Percentiles rank a stretch among this genome's conserved stretches.
Evolutionary conservation across 495 filamentous ascomycete genomes (phyloP).

Genomic region (Aspergillus kassunensis): DNA sequence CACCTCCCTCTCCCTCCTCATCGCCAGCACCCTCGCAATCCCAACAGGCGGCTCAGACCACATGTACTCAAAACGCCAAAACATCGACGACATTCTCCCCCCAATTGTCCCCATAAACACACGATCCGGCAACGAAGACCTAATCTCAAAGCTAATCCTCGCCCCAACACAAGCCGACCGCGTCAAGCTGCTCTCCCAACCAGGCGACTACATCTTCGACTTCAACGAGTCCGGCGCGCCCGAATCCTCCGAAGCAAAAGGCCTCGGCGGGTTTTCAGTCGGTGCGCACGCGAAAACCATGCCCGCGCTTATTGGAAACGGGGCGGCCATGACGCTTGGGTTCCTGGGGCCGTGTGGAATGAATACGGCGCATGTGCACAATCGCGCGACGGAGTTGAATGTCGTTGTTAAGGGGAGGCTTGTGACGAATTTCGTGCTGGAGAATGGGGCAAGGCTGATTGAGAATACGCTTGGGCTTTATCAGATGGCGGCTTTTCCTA

Average conservation of each 20-base stretch:
- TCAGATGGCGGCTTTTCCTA: slow-evolving; percentile 8
- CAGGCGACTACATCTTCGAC: slow-evolving; percentile 14
- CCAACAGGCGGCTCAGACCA: not conserved
- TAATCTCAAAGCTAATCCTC: slow-evolving; percentile 3
- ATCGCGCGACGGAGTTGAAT: slow-evolving; percentile 10
- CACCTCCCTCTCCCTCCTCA: not conserved
- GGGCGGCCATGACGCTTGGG: slow-evolving; percentile 6
- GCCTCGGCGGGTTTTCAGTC: slow-evolving; percentile 1
- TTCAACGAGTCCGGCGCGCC: slow-evolving; percentile 1
- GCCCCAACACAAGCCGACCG: slow-evolving; percentile 8
- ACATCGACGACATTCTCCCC: slow-evolving; percentile 1
- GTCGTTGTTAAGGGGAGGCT: slow-evolving; percentile 10
- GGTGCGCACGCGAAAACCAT: slow-evolving; percentile 5
- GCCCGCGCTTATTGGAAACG: slow-evolving; percentile 6
- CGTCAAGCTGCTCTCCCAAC: slow-evolving; percentile 5
- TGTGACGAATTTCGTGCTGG: slow-evolving; percentile 6
- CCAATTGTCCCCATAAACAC: slow-evolving; percentile 9
- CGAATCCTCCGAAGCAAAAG: not conserved
- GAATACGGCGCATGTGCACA: slow-evolving; percentile 11
- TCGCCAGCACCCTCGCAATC: not conserved
- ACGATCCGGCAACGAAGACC: slow-evolving; percentile 4
- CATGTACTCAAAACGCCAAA: not conserved
- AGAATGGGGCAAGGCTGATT: not conserved
- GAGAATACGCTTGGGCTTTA: slow-evolving; percentile 3
- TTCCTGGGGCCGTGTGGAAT: slow-evolving; percentile 11